phyloP scores from a whole-genome alignment of 2,329 filamentous ascomycete genomes.

The Chrysoporthe austroafricana region DNA sequence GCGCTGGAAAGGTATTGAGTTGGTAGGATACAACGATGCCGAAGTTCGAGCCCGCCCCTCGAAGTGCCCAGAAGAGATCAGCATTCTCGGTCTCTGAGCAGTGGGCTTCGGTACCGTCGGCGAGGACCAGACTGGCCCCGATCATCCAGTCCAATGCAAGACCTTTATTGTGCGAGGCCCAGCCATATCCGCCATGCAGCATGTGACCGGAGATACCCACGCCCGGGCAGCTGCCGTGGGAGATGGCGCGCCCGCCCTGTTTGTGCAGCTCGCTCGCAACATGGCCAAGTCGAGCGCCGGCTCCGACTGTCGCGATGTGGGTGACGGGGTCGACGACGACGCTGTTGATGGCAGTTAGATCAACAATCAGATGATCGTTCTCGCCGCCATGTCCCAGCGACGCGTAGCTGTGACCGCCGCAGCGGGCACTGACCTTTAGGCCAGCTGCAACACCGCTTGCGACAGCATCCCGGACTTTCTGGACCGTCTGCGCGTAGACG shows the following conservation, averaged over 20 bases:
- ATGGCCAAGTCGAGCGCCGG: conserved; percentile 55
- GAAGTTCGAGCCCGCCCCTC: conserved; percentile 46
- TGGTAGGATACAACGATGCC: conserved; percentile 46
- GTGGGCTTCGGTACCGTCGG: conserved; percentile 41
- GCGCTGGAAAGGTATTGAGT: conserved; percentile 45
- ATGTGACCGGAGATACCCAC: conserved; percentile 46
- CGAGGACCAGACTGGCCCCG: conserved; percentile 43
- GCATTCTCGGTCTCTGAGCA: conserved; percentile 40
- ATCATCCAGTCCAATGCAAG: conserved; percentile 43
- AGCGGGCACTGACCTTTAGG: conserved; percentile 52
- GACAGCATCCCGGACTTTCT: conserved; percentile 52
- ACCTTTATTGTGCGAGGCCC: conserved; percentile 42
- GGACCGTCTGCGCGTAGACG: conserved; percentile 44
- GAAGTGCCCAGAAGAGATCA: conserved; percentile 49
- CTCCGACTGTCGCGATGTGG: conserved; percentile 48
- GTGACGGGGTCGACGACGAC: conserved; percentile 46
- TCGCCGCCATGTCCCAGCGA: conserved; percentile 53
- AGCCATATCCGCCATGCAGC: conserved; percentile 46
- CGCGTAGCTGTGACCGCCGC: conserved; percentile 57
- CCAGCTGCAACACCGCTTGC: conserved; percentile 46
- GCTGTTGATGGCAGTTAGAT: conserved; percentile 49
- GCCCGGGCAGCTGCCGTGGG: conserved; percentile 57
- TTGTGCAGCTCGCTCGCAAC: conserved; percentile 45
- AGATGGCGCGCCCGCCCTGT: conserved; percentile 46
- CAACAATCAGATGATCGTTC: conserved; percentile 52